Conservation (phyloP, 2,329 filamentous ascomycete genomes). For the Trichocomaceae sp. region DNA sequence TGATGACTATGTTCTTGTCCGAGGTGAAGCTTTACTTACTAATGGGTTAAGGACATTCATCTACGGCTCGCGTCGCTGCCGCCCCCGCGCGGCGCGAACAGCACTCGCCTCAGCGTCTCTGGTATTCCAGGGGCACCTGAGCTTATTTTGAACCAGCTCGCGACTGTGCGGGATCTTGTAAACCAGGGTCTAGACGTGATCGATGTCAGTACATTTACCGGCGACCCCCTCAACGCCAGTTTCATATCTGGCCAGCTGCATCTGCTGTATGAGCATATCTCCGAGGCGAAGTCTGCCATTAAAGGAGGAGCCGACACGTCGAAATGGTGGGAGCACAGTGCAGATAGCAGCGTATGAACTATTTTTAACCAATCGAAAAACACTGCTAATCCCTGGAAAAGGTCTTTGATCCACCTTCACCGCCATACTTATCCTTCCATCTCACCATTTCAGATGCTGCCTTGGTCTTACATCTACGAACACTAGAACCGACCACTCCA, state of each 20-base stretch:
- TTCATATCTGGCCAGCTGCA: constrained; percentile 55
- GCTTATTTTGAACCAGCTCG: constrained; percentile 62
- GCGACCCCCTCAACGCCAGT: constrained; percentile 53
- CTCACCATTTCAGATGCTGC: constrained; percentile 63
- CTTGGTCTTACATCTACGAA: constrained; percentile 63
- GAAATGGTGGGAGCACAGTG: constrained; percentile 52
- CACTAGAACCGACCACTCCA: constrained; percentile 57
- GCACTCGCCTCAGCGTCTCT: constrained; percentile 48
- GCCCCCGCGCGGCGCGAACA: constrained; percentile 45
- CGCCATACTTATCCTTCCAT: constrained; percentile 64
- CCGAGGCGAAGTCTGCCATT: constrained; percentile 53
- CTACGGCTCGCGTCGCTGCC: constrained; percentile 57
- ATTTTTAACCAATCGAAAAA: constrained; percentile 1
- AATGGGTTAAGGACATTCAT: constrained; percentile 56
- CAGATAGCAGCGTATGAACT: constrained; percentile 52
- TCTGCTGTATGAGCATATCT: constrained; percentile 54
- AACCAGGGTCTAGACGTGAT: constrained; percentile 79
- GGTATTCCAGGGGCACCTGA: constrained; percentile 49
- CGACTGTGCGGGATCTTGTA: constrained; percentile 66
- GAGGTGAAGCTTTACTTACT: not conserved
- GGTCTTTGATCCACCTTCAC: constrained; percentile 57
- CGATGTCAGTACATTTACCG: constrained; percentile 66
- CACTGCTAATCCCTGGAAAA: constrained; percentile 15
- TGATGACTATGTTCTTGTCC: not conserved
- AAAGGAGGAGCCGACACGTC: constrained; percentile 48